Conservation (phyloP, 2,329 filamentous ascomycete species). For the Juglanconis sp. region DNA sequence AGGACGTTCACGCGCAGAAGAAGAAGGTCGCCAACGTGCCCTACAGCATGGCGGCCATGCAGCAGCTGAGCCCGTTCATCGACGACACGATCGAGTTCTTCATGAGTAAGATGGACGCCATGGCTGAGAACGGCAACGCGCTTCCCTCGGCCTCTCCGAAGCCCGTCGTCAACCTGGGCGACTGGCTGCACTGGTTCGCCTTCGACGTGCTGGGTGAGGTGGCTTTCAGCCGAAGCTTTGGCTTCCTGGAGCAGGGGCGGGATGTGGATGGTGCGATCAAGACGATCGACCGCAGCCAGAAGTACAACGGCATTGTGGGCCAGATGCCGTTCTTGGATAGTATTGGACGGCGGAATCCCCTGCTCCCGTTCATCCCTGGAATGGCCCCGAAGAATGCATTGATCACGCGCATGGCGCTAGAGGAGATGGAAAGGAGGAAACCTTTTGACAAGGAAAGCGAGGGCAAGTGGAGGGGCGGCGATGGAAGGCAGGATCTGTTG, state of each 20-base stretch:
- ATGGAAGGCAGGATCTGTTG: slow-evolving; percentile 48
- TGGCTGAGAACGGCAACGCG: slow-evolving; percentile 25
- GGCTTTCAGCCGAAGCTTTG: slow-evolving; percentile 49
- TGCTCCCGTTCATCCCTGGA: slow-evolving; percentile 41
- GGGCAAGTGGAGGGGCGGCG: slow-evolving; percentile 35
- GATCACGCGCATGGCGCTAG: slow-evolving; percentile 49
- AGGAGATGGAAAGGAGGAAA: slow-evolving; percentile 45
- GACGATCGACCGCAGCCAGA: slow-evolving; percentile 50
- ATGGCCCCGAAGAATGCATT: slow-evolving; percentile 43
- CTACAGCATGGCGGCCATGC: slow-evolving; percentile 53
- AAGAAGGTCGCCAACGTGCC: slow-evolving; percentile 51
- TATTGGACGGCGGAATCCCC: slow-evolving; percentile 46
- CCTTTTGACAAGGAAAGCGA: slow-evolving; percentile 45
- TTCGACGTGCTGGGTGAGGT: slow-evolving; percentile 52
- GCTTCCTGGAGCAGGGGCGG: slow-evolving; percentile 46
- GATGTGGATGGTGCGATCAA: slow-evolving; percentile 51
- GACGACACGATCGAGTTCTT: slow-evolving; percentile 49
- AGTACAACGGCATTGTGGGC: slow-evolving; percentile 51
- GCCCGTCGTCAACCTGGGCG: slow-evolving; percentile 42
- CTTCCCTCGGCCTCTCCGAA: slow-evolving; percentile 15
- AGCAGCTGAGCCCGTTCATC: slow-evolving; percentile 48
- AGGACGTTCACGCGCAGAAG: slow-evolving; percentile 53
- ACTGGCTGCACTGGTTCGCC: slow-evolving; percentile 43
- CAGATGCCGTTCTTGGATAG: slow-evolving; percentile 49
- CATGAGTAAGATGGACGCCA: slow-evolving; percentile 38